Conservation (phyloP, 306 rosid genomes). For the Prunus kanzakura region DNA sequence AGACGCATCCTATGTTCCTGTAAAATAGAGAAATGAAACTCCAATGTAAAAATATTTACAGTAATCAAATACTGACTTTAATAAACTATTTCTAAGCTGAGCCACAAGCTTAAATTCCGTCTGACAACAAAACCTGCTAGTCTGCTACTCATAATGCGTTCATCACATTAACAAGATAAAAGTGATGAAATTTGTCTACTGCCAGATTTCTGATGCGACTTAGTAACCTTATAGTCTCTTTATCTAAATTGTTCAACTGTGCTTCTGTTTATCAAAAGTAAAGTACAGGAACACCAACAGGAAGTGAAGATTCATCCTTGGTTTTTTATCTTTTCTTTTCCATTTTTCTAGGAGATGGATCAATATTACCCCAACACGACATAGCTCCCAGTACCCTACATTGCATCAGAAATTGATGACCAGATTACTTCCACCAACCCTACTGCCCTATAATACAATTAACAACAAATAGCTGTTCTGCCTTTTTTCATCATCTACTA, state of each 20-base stretch:
- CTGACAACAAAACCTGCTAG: background rate
- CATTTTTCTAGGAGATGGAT: background rate
- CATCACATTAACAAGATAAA: background rate
- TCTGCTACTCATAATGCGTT: background rate
- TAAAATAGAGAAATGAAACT: background rate
- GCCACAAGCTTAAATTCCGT: background rate
- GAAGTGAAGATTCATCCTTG: no score
- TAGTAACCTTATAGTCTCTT: background rate
- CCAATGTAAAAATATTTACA: background rate
- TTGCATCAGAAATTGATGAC: background rate
- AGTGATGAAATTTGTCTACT: background rate
- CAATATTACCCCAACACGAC: background rate
- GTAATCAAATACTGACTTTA: background rate
- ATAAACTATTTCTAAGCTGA: background rate
- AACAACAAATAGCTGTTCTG: background rate
- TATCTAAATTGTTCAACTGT: background rate
- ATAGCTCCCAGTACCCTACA: background rate
- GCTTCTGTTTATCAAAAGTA: background rate
- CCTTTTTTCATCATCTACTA: background rate
- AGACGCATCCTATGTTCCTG: conserved; percentile 97
- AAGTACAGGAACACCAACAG: background rate
- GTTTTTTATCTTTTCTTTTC: no score
- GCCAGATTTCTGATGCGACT: background rate
- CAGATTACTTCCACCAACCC: background rate
- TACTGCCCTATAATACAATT: background rate